Evolutionary conservation across 2,329 filamentous ascomycete species (phyloP), one percentile per base, ranked within the genome.

Genomic region (Dissoconium aciculare): DNA sequence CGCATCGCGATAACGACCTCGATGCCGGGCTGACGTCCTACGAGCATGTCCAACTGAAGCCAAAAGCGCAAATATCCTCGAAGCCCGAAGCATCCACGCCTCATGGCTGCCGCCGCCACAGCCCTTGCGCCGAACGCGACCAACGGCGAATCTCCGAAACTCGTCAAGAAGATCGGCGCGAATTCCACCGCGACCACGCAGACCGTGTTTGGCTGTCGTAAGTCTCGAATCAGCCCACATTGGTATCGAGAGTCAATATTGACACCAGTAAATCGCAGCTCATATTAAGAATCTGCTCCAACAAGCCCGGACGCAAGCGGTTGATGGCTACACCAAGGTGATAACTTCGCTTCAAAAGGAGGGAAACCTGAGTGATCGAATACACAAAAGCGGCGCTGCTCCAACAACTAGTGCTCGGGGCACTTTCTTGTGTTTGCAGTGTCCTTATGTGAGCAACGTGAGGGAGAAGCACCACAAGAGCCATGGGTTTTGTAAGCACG

Each of bases 391-490:
- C 24, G 27, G 40, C 9, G 34, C 31, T 12, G 41, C 40, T 2
- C 32, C 37, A 11, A 36, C 35, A 19, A 40, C 42, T 12, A 49
- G 40, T n/a, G 40, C 32, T 5, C 38, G 39, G 24, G 45, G 50
- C 3, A 57, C 53, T 30, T 81, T 75, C 49, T 64, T 82, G 15
- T 82, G 77, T 45, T 55, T 82, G 28, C 77, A 82, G 54, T 87
- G 80, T 46, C 71, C 76, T 8, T 67, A 63, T 30, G 79, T 78
- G 13, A 67, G 78, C 36, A 69, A 68, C 9, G 69, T 74, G 39
- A 69, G 77, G 30, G 73, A 78, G 39, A 65, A 74, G 46, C 80
- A 87, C 54, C 74, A 74, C 33, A 82, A 78, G 50, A 62, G 63
- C 30, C 80, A 87, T 54, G 66, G 72, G 30, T 83, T 85, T 45